A percentile compares a stretch with the other conserved stretches of the same genome.
phyloP scores from a whole-genome alignment of 768 basidiomycete species.

The Ramaria rubella region DNA sequence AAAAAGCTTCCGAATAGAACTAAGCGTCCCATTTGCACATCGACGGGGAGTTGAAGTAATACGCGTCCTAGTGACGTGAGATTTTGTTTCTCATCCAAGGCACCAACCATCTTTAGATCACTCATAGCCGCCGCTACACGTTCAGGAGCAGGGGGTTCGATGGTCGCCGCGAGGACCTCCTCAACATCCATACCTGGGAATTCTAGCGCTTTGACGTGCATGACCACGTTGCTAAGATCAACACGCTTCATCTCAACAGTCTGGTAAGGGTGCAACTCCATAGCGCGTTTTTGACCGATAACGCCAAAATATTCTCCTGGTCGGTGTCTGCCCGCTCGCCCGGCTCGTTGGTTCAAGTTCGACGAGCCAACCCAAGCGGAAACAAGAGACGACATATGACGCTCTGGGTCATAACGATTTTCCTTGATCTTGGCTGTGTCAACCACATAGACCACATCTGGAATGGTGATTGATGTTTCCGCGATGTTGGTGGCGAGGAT shows the following conservation, averaged over 20 bases:
- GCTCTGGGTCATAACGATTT: slow-evolving; percentile 79
- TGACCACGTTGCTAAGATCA: slow-evolving; percentile 86
- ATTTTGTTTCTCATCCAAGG: slow-evolving; percentile 66
- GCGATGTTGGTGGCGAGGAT: slow-evolving; percentile 95
- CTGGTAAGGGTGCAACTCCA: slow-evolving; percentile 66
- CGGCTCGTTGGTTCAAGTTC: slow-evolving; percentile 86
- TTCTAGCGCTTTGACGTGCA: slow-evolving; percentile 93
- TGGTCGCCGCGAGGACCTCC: slow-evolving; percentile 76
- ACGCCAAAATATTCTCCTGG: slow-evolving; percentile 89
- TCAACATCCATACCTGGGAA: slow-evolving; percentile 82
- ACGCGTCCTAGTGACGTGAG: slow-evolving; percentile 85
- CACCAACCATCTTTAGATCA: slow-evolving; percentile 78
- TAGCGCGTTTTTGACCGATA: slow-evolving; percentile 55
- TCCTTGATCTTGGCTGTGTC: slow-evolving; percentile 88
- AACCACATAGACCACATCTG: slow-evolving; percentile 90
- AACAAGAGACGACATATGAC: slow-evolving; percentile 83
- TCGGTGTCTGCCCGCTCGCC: slow-evolving; percentile 87
- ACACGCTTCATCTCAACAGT: slow-evolving; percentile 93
- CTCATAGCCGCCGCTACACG: slow-evolving; percentile 77
- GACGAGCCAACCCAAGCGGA: slow-evolving; percentile 88
- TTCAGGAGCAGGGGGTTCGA: slow-evolving; percentile 78
- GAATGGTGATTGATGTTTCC: slow-evolving; percentile 92
- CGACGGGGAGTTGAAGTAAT: slow-evolving; percentile 82
- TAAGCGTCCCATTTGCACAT: slow-evolving; percentile 83
- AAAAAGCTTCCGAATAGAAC: slow-evolving; percentile 90